Evolutionary conservation across 108 stramenopile species (phyloP), one percentile per base, ranked within the genome.

Genomic region (Cylindrotheca closterium): DNA sequence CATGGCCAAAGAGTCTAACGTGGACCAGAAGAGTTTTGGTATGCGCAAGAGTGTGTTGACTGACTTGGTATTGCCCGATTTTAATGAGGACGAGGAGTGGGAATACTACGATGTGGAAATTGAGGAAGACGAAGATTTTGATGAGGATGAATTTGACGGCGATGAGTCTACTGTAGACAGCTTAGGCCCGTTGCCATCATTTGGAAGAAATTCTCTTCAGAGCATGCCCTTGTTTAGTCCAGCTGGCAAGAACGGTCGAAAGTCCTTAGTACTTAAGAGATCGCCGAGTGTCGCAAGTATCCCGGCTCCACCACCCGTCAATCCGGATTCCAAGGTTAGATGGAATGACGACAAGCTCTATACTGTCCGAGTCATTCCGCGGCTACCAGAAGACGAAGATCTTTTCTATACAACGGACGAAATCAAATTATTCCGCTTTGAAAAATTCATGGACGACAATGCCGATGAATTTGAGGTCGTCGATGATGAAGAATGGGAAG

Each of bases 401-500:
- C n/a, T n/a, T n/a, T 42, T 42, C 15, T 42, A 42, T 15, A 10
- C 37, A 42, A 42, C 15, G 37, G 37, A 42, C 7, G 37, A 42
- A 15, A 42, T 42, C 37, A 42, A 42, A 42, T 10, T 42, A 15
- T 42, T 42, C 37, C 7, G 37, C 10, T 42, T 42, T 42, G 37
- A 42, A 42, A 42, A 42, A 15, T 42, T 42, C 37, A 42, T 42
- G 37, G 37, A 42, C 37, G 37, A 42, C 37, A 42, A 42, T 42
- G 37, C 37, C 15, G 37, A 42, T 42, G 10, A 42, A 42, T 42
- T 42, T 15, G 37, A 42, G 15, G 15, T 42, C 15, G 15, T 42
- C 37, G 37, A 42, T 15, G 37, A 42, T 10, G 37, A 42, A 42
- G 37, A 42, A 15, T 42, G 37, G 37, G 37, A 42, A 42, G 37